Evolutionary conservation across 2,329 filamentous ascomycete species (phyloP), one percentile per base, ranked within the genome.

Genomic region (Rhytidhysteron rufulum): DNA sequence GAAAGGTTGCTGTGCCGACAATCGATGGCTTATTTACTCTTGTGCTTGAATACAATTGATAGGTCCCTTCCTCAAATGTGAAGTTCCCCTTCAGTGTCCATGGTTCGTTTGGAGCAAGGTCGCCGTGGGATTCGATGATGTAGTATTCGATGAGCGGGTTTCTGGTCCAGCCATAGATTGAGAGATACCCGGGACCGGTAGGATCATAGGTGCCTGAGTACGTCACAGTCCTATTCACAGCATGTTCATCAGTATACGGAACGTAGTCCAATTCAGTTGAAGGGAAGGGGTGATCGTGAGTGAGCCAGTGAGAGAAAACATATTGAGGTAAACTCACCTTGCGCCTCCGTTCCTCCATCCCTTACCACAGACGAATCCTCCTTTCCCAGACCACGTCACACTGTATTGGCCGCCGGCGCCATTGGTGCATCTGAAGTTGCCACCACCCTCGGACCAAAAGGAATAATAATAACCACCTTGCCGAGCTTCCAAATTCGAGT

Each of bases 381-480:
- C 71, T 51, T 65, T 69, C 24, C 60, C 63, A 31, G 62, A 61
- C 74, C 74, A 78, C 3, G 37, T 57, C 3, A 71, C 57, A 41
- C 61, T 67, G 62, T 75, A 77, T 38, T 58, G 52, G 25, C 75
- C 74, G 17, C 57, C 68, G 3, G 57, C 56, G 16, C 66, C 69
- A 57, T 77, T 78, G 49, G 67, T 73, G 61, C 78, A 79, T n/a
- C 59, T 68, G 4, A 73, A 69, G 29, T 60, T 55, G 27, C 59
- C 67, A 6, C 53, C 59, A 19, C 70, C 69, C 40, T 78, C 74
- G 36, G 68, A 75, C 73, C 73, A 80, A 65, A 69, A 77, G 5
- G 72, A 75, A 57, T 74, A 79, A 63, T 74, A 79, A 63, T 73
- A 79, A 61, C 68, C 79, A 34, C 74, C 74, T 13, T 27, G 24